These are phyloP conservation scores for Kwoniella botswanensis DNA, from an alignment of 768 basidiomycete species.

Conservation along the genomic window DNA sequence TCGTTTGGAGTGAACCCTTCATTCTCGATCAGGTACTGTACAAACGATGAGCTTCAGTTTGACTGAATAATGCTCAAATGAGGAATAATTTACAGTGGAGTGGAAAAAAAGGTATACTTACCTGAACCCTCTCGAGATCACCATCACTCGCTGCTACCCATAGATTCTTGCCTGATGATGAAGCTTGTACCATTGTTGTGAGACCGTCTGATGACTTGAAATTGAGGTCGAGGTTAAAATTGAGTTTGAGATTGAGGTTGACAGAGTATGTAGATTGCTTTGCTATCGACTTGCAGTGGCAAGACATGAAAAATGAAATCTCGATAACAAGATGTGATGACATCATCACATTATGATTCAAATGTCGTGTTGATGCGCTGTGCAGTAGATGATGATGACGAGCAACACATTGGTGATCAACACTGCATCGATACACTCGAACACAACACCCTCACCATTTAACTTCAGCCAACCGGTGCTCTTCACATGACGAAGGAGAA, in stretches of 20 bases:
- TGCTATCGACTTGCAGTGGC: background rate
- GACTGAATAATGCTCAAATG: background rate
- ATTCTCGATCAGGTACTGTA: constrained; percentile 44
- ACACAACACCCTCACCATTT: background rate
- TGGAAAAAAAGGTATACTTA: constrained; percentile 53
- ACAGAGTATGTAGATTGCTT: background rate
- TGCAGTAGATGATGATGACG: constrained; percentile 1
- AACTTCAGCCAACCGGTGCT: too few species aligned
- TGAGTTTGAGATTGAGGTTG: background rate
- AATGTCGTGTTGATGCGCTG: background rate
- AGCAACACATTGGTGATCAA: background rate
- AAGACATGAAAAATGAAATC: background rate
- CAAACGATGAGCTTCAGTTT: background rate
- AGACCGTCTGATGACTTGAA: background rate
- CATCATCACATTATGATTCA: constrained; percentile 3
- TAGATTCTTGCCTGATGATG: constrained; percentile 65
- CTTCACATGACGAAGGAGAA: too few species aligned
- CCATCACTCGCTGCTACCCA: constrained; percentile 95
- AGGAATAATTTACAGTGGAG: too few species aligned
- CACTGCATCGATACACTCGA: background rate
- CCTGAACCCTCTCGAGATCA: constrained; percentile 75
- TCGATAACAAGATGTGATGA: constrained; percentile 18
- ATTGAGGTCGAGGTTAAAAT: background rate
- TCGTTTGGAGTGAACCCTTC: constrained; percentile 48
- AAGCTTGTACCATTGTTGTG: constrained; percentile 41